Percentiles rank a stretch among this genome's conserved stretches.
Conservation (phyloP, 1,139 yeast species). For the Hansenula lynferdii region DNA sequence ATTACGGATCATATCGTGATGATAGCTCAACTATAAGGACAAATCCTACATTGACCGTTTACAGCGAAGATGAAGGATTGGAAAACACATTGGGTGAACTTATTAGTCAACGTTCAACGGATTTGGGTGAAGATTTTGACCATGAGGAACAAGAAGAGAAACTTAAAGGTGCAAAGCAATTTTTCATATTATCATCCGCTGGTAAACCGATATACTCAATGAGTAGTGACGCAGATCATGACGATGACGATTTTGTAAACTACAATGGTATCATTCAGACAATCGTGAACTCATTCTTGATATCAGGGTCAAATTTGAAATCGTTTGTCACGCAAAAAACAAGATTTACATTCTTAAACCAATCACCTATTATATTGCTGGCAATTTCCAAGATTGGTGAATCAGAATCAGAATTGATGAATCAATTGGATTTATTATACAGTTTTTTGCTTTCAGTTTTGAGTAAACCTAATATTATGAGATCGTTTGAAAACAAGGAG, state of each 20-base stretch:
- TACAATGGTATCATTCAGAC: conserved; percentile 60
- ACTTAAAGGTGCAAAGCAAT: conserved; percentile 53
- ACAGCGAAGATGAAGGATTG: conserved; percentile 20
- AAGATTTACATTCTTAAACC: conserved; percentile 56
- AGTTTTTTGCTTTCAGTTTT: conserved; percentile 77
- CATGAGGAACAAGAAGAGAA: conserved; percentile 24
- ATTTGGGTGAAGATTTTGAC: conserved; percentile 4
- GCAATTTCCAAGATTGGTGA: conserved; percentile 62
- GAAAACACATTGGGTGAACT: conserved; percentile 17
- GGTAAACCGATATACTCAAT: conserved; percentile 91
- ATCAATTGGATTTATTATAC: conserved; percentile 72
- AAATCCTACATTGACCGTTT: conserved; percentile 22
- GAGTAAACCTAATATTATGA: conserved; percentile 67
- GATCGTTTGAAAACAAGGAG: conserved; percentile 65
- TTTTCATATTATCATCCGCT: conserved; percentile 80
- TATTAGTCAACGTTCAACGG: conserved; percentile 11
- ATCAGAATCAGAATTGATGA: conserved; percentile 47
- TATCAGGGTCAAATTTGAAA: conserved; percentile 28
- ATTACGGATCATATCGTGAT: conserved; percentile 7
- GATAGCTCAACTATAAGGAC: conserved; percentile 19
- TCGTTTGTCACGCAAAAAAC: conserved; percentile 39
- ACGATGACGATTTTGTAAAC: conserved; percentile 65
- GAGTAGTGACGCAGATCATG: conserved; percentile 43
- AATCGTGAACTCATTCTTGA: conserved; percentile 32
- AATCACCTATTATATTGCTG: conserved; percentile 68